Evolutionary conservation across 495 filamentous ascomycete genomes (phyloP).

Genomic region (Penicillium herquei): DNA sequence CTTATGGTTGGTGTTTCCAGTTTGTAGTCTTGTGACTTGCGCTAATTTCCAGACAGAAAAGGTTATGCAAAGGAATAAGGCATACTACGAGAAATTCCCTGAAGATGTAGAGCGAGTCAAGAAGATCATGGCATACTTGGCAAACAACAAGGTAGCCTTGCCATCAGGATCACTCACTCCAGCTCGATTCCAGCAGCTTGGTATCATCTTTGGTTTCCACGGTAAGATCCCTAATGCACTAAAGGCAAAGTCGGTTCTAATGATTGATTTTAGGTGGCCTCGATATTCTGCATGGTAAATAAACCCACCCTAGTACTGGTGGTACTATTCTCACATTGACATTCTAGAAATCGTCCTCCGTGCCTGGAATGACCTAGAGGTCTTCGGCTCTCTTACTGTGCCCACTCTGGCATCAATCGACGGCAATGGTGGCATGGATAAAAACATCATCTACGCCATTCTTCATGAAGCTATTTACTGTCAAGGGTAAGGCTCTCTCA

Average conservation of each 20-base stretch:
- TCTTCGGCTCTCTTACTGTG: conserved; percentile 70
- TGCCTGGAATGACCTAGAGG: conserved; percentile 64
- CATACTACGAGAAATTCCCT: conserved; percentile 82
- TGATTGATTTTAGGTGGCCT: conserved; percentile 53
- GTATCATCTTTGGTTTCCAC: conserved; percentile 72
- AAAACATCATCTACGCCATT: conserved; percentile 76
- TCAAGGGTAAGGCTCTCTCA: conserved; percentile 45
- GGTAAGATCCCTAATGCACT: conserved; percentile 41
- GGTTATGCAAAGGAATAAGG: conserved; percentile 62
- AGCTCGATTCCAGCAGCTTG: conserved; percentile 69
- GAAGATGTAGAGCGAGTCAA: conserved; percentile 75
- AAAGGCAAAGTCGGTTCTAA: neutral
- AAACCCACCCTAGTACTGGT: neutral
- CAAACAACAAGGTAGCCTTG: conserved; percentile 54
- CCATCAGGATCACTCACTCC: conserved; percentile 68
- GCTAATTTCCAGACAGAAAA: conserved; percentile 44
- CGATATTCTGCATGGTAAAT: conserved; percentile 62
- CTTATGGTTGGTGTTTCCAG: conserved; percentile 50
- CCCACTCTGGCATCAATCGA: conserved; percentile 68
- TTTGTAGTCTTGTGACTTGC: neutral
- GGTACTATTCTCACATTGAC: neutral
- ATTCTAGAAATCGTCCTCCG: conserved; percentile 62
- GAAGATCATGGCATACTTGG: conserved; percentile 61
- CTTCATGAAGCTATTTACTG: conserved; percentile 87
- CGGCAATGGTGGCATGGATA: conserved; percentile 62